Evolutionary conservation across 208 protist genomes (phyloP).

Genomic region (Acanthamoeba castellanii): DNA sequence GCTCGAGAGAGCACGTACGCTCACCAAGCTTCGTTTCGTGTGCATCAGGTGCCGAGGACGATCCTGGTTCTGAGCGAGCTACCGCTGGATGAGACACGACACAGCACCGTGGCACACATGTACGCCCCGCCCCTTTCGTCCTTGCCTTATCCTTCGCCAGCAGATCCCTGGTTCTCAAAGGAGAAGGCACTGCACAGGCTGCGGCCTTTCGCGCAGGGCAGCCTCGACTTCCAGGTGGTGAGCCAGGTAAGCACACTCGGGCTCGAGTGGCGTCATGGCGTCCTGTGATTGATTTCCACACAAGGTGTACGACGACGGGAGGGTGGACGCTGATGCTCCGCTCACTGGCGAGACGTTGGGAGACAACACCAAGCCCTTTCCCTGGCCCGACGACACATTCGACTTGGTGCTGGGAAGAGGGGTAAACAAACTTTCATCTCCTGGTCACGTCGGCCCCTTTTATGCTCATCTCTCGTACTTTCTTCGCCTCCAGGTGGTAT

Average conservation of each 20-base stretch:
- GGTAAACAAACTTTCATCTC: background rate
- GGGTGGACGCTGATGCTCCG: background rate
- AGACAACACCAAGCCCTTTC: conserved; percentile 61
- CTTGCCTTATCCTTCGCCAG: background rate
- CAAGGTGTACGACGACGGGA: conserved; percentile 44
- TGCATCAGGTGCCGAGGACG: background rate
- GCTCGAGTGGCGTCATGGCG: too few species aligned
- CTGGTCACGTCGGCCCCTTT: background rate
- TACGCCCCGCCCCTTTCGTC: background rate
- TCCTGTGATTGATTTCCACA: background rate
- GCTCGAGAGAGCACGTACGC: too few species aligned
- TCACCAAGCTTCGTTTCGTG: background rate
- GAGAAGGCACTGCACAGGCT: background rate
- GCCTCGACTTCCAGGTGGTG: conserved; percentile 7
- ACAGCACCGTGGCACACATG: conserved; percentile 26
- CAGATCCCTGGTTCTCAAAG: background rate
- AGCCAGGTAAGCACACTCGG: background rate
- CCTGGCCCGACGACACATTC: conserved; percentile 68
- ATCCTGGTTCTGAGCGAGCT: conserved; percentile 49
- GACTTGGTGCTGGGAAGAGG: conserved; percentile 51
- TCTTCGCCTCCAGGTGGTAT: background rate
- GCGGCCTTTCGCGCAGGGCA: background rate
- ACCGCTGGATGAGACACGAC: conserved; percentile 46
- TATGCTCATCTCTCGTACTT: background rate
- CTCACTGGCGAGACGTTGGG: conserved; percentile 42